phyloP scores from a whole-genome alignment of 2,329 filamentous ascomycete species.

The Fusarium sororula region DNA sequence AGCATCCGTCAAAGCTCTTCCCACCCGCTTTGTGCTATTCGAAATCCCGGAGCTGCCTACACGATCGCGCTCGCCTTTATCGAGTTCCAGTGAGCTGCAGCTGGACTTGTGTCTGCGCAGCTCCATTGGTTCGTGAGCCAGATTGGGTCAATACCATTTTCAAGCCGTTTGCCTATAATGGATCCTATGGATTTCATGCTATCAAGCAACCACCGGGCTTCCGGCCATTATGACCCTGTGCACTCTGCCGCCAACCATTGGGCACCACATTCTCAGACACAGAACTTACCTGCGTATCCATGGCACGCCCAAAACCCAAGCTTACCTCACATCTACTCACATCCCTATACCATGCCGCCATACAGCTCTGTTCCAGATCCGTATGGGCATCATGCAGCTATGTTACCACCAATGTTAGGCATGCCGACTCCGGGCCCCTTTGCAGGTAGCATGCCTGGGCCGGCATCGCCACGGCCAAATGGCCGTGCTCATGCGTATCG shows the following conservation, averaged over 20 bases:
- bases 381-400: slow-evolving; percentile 30
- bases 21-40: slow-evolving; percentile 12
- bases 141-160: slow-evolving; percentile 1
- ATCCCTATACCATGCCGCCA: slow-evolving; percentile 28
- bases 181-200: slow-evolving; percentile 43
- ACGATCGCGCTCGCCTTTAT: background rate
- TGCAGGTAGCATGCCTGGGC: slow-evolving; percentile 21
- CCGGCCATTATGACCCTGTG: slow-evolving; percentile 42
- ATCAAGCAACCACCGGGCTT: slow-evolving; percentile 32
- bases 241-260: slow-evolving; percentile 41
- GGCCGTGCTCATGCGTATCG: slow-evolving; percentile 22
- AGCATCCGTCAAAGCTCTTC: slow-evolving; percentile 11
- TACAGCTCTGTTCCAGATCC: slow-evolving; percentile 30
- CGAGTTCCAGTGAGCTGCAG: slow-evolving; percentile 4
- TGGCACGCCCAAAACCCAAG: slow-evolving; percentile 34
- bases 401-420: slow-evolving; percentile 37
- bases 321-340: slow-evolving; percentile 32
- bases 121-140: background rate
- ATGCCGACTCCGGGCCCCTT: slow-evolving; percentile 23
- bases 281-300: slow-evolving; percentile 31
- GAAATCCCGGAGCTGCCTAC: slow-evolving; percentile 3
- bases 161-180: slow-evolving; percentile 30
- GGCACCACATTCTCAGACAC: slow-evolving; percentile 35
- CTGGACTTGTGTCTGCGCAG: slow-evolving; percentile 3
- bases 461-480: slow-evolving; percentile 24